Conservation (phyloP, 768 basidiomycete species). For the Rhodotorula taiwanensis region DNA sequence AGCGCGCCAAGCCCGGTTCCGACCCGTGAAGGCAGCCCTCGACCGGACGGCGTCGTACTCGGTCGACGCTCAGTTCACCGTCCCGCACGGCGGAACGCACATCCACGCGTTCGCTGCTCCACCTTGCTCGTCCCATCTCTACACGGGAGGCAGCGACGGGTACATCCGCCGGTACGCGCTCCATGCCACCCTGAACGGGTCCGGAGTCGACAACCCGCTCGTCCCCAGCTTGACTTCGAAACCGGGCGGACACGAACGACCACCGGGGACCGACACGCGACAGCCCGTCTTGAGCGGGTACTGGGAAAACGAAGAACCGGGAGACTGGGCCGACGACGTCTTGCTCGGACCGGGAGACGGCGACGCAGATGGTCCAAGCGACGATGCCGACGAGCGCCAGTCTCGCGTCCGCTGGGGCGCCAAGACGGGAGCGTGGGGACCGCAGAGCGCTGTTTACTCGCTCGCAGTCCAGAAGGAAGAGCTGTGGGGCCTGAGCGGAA, state of each 20-base stretch:
- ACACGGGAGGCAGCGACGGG: conserved; percentile 38
- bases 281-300: conserved; percentile 32
- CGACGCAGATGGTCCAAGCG: not conserved
- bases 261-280: conserved; percentile 3
- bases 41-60: not conserved
- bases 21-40: not conserved
- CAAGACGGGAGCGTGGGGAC: not conserved
- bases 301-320: conserved; percentile 39
- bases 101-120: conserved; percentile 33
- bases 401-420: conserved; percentile 28
- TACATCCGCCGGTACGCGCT: conserved; percentile 38
- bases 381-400: not conserved
- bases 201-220: conserved; percentile 4
- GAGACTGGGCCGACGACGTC: conserved; percentile 26
- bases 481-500: conserved; percentile 83
- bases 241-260: not conserved
- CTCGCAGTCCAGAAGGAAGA: conserved; percentile 87
- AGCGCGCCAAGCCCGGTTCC: not conserved
- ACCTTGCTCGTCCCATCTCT: conserved; percentile 36
- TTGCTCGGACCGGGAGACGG: not conserved
- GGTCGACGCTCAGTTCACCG: conserved; percentile 19
- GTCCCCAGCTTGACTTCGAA: conserved; percentile 26
- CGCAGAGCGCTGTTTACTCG: conserved; percentile 65
- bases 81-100: conserved; percentile 18
- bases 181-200: conserved; percentile 29